Conservation (phyloP, 305 asterid genomes). For the Solanum chacoense region DNA sequence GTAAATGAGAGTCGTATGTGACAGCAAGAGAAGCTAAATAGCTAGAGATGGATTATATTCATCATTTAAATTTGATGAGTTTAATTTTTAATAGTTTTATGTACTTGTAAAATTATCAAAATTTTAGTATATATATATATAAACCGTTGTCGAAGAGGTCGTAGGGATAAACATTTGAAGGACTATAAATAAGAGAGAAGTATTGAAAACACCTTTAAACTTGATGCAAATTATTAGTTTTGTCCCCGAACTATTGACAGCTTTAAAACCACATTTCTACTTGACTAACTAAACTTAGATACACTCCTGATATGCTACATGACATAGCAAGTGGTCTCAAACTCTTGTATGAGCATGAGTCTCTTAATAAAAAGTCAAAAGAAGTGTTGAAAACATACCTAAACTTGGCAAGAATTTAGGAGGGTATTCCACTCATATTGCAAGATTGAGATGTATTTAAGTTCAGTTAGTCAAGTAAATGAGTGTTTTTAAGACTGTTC, state of each 20-base stretch:
- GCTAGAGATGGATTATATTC: background rate
- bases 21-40: background rate
- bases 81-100: background rate
- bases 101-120: background rate
- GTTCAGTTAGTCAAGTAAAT: no score
- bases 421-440: no score
- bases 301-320: background rate
- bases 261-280: background rate
- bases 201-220: background rate
- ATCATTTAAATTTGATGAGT: background rate
- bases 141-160: background rate
- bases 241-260: background rate
- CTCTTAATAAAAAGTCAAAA: background rate
- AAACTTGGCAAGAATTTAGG: background rate
- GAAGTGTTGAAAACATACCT: background rate
- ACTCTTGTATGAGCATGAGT: background rate
- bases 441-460: no score
- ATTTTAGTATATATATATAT: background rate
- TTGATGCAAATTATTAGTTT: background rate
- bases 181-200: background rate
- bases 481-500: accelerated
- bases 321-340: background rate
- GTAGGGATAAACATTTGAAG: background rate
- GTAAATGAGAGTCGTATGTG: background rate
- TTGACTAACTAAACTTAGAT: background rate